Base-by-base conservation (phyloP, 139 green algal genomes). In the Haematococcus sp. region DNA sequence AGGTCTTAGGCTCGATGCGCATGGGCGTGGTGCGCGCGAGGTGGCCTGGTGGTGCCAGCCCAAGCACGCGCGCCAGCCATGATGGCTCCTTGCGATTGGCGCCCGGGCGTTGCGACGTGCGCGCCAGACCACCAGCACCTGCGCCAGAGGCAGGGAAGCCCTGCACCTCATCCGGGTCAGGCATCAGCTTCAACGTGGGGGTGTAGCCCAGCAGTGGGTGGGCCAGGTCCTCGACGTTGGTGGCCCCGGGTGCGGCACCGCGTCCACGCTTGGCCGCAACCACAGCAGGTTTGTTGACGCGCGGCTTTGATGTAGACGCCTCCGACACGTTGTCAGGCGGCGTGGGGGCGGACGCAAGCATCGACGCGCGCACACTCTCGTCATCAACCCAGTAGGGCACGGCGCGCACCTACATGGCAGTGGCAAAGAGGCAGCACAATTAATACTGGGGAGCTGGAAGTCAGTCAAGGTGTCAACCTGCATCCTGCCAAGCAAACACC, bases 311-410 rank as follows among this genome's bases (percentile, higher is more conserved):
- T 4, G 40, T 51, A 19, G 63, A 19, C 22, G 66, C 46, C 27
- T 63, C 27, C 2, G 34, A 28, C 63, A 27, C 7, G 64, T 33
- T 33, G 27, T 81, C 69, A 31, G 56, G 35, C 20, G 56, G 51
- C 11, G 64, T 58, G 30, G 80, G 75, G 20, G 80, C 80, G 0
- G 80, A 86, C 1, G 80, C 80, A 3, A 86, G 58, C 80, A 89
- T 84, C 44, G 63, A 78, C 7, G 76, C 63, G 63, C 81, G 81
- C 43, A 86, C 68, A 16, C 59, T 86, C 81, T 96, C 88, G 59
- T 97, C 92, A 76, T 98, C 94, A 19, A 98, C 88, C 94, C 94
- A 98, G 84, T 98, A 98, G 0, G 94, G 94, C 59, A 97, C 89
- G 5, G 89, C 89, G 69, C 93, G 83, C 58, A 70, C 63, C 73